A percentile compares a stretch with the other conserved stretches of the same genome.
Evolutionary conservation across 139 green algal genomes (phyloP).

Genomic region (Chlamydomonas sp.): DNA sequence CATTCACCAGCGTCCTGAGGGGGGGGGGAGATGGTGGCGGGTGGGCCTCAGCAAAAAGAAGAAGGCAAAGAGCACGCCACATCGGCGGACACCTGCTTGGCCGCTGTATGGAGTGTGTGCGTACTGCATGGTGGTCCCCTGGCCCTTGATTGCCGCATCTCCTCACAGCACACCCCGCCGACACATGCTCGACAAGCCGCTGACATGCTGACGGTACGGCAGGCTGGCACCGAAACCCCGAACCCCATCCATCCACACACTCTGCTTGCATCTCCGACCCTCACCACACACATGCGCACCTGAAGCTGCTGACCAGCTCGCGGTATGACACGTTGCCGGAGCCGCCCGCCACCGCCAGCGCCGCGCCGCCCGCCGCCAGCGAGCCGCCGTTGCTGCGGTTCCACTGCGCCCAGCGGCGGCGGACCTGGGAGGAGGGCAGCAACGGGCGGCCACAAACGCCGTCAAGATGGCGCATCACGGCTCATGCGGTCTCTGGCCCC

Average conservation of each 20-base stretch:
- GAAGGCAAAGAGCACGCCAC: not conserved
- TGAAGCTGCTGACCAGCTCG: slow-evolving; percentile 46
- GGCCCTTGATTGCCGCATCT: too few relatives aligned
- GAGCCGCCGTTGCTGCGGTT: slow-evolving; percentile 15
- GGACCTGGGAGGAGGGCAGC: slow-evolving; percentile 1
- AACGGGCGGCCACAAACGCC: not conserved
- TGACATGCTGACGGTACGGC: too few relatives aligned
- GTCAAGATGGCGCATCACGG: not conserved
- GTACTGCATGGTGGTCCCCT: too few relatives aligned
- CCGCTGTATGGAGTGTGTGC: too few relatives aligned
- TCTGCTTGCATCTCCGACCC: not conserved
- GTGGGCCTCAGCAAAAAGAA: not conserved
- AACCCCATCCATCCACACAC: too few relatives aligned
- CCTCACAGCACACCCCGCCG: too few relatives aligned
- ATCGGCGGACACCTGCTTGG: too few relatives aligned
- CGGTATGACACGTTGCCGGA: slow-evolving; percentile 28
- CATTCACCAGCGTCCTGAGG: slow-evolving; percentile 6
- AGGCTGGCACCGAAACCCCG: too few relatives aligned
- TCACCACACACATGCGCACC: not conserved
- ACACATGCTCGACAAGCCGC: too few relatives aligned
- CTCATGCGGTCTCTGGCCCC: too few relatives aligned
- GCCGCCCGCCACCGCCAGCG: slow-evolving; percentile 15
- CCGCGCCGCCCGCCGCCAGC: not conserved
- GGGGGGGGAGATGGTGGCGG: not conserved
- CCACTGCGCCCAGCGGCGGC: slow-evolving; percentile 35